Evolutionary conservation across 2,329 filamentous ascomycete species (phyloP).

Genomic region (Blastomyces silverae): DNA sequence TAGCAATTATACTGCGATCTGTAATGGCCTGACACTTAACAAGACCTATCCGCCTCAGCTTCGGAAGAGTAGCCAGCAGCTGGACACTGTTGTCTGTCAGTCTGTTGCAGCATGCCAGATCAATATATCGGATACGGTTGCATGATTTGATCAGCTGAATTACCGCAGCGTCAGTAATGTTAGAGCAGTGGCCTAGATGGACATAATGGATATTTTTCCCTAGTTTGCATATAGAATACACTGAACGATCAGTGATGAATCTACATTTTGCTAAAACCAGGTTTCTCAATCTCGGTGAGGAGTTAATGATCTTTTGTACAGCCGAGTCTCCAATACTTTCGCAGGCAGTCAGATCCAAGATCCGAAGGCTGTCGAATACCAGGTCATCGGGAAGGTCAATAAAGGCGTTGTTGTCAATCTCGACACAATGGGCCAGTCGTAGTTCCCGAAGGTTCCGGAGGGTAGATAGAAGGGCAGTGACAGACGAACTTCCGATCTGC

Average conservation of each 20-base stretch:
- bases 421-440: slow-evolving; percentile 73
- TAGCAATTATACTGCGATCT: slow-evolving; percentile 75
- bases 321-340: slow-evolving; percentile 74
- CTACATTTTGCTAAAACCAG: slow-evolving; percentile 91
- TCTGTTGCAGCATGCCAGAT: slow-evolving; percentile 87
- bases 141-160: slow-evolving; percentile 75
- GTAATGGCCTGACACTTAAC: slow-evolving; percentile 92
- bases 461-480: slow-evolving; percentile 71
- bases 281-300: slow-evolving; percentile 82
- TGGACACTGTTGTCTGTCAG: slow-evolving; percentile 83
- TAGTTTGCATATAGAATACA: slow-evolving; percentile 77
- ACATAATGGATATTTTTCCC: slow-evolving; percentile 97
- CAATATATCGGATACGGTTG: slow-evolving; percentile 94
- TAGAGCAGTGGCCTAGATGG: slow-evolving; percentile 85
- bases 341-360: slow-evolving; percentile 89
- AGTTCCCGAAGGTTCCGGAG: slow-evolving; percentile 83
- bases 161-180: slow-evolving; percentile 85
- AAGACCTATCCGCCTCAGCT: slow-evolving; percentile 86
- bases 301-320: slow-evolving; percentile 78
- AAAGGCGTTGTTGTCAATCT: slow-evolving; percentile 85
- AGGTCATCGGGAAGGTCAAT: slow-evolving; percentile 62
- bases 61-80: slow-evolving; percentile 77
- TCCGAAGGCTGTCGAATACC: slow-evolving; percentile 79
- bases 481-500: slow-evolving; percentile 71
- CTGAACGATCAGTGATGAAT: slow-evolving; percentile 81